Evolutionary conservation across 2,329 filamentous ascomycete genomes (phyloP), one percentile per base, ranked within the genome.

Genomic region (Septoria linicola): DNA sequence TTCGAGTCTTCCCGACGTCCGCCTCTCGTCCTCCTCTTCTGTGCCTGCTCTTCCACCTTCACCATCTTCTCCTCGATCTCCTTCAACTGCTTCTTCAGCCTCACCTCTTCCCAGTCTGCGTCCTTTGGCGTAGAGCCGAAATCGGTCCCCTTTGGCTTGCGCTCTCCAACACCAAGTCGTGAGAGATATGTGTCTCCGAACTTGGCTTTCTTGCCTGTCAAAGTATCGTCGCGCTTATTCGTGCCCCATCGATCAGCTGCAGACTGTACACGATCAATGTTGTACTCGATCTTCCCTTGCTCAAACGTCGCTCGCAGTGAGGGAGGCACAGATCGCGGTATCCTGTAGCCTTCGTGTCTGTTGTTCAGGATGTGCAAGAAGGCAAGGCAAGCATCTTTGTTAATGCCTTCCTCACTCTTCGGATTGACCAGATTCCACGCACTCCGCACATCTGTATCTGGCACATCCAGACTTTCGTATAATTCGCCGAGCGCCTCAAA

Each of bases 391-490:
- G 93, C 92, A 71, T 99, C 92, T 75, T 97, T 97, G 71, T 90
- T 92, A 70, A 99, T 93, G 42, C 84, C 83, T 21, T 84, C 78
- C 19, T 81, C 79, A 49, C 89, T 89, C 21, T 88, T 91, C 4
- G 92, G 93, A 75, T 99, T 99, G 65, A 97, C 88, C 14, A 99
- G 81, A 72, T 97, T 99, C 92, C 93, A 97, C 7, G 91, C 92
- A 14, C 87, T 93, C 62, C 89, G 84, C 59, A 96, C 80, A 68
- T 97, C 92, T 45, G 81, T 84, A 66, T 87, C 83, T 1, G 83
- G 83, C 13, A 87, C 83, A 55, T 83, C 86, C 61, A 88, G 82
- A 35, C 85, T 87, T 52, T 88, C 83, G 76, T 97, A 99, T 21
- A 97, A 82, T 49, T 88, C 86, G 64, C 88, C 80, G 45, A 97